phyloP scores from a whole-genome alignment of 1,139 yeast genomes.

The Trichomonascaceae sp. region DNA sequence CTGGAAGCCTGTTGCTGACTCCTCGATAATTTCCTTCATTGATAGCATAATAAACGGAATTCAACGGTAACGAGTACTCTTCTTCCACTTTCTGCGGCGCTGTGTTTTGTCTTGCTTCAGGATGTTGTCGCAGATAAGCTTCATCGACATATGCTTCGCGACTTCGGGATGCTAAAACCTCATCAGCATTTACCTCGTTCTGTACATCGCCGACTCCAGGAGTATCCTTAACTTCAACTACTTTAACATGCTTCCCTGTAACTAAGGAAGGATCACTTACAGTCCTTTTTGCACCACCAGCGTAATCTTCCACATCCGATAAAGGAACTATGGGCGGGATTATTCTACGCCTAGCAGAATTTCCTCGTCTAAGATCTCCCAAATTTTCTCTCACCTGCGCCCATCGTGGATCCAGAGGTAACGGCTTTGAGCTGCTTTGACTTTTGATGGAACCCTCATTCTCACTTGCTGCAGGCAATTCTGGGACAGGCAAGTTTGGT shows the following conservation, averaged over 20 bases:
- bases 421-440: conserved; percentile 12
- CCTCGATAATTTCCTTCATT: conserved; percentile 3
- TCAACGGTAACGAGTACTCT: conserved; percentile 5
- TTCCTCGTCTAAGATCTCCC: conserved; percentile 18
- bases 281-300: conserved; percentile 18
- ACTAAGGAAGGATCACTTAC: conserved; percentile 23
- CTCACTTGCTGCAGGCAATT: neutral
- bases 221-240: conserved; percentile 16
- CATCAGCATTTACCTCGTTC: conserved; percentile 4
- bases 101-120: neutral
- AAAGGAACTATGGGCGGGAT: conserved; percentile 15
- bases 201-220: conserved; percentile 10
- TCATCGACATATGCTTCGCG: conserved; percentile 3
- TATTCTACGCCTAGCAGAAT: conserved; percentile 10
- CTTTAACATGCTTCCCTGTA: conserved; percentile 27
- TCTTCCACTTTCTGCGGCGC: neutral
- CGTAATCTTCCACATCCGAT: conserved; percentile 21
- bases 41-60: conserved; percentile 8
- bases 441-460: conserved; percentile 1
- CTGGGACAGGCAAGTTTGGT: neutral
- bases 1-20: neutral
- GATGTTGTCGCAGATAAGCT: neutral
- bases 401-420: conserved; percentile 22
- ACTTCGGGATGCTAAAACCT: conserved; percentile 5
- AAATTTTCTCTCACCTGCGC: conserved; percentile 21